Evolutionary conservation across 805 yeast species (phyloP), one percentile per base, ranked within the genome.

Genomic region (Lipomyces anomalus): DNA sequence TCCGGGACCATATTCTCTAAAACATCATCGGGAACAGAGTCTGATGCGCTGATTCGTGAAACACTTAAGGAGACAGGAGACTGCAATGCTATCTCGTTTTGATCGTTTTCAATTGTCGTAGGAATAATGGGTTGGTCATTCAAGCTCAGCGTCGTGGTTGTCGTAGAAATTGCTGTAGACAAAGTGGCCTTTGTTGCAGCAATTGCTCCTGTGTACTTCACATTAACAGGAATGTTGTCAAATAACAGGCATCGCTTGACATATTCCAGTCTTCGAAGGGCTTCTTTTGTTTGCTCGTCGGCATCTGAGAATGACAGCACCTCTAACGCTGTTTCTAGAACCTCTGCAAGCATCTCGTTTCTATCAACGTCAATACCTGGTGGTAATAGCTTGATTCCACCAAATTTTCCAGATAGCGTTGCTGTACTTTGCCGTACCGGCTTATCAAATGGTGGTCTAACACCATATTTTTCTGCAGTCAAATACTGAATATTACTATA

Each of bases 291-390:
- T 7, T 38, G 30, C 22, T 45, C 39, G 1, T 16, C 18, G 6
- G 30, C 29, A 11, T 13, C 22, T 4, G 21, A 22, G 13, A 38
- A 36, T 4, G 22, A n/a, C 17, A 48, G 29, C 3, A 43, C 29
- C n/a, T 7, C 30, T 22, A 48, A 13, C 24, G 37, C 23, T 3
- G 53, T 38, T 21, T 22, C n/a, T 16, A 50, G 35, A 18, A 50
- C 33, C 2, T 40, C 41, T 5, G 54, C 46, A 4, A 50, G 39
- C 6, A 30, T 33, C 22, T 50, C 54, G 28, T 44, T 43, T 16
- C 54, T 40, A 23, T 50, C 54, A 5, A 39, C 37, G 7, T 50
- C 53, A 23, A 47, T 52, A 26, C 44, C 37, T 9, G 53, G 41
- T 7, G 51, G 9, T 4, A 6, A 6, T 23, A 6, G 6, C 16